Evolutionary conservation across 1,284 basidiomycete species (phyloP).

Genomic region (Trametes pubescens): DNA sequence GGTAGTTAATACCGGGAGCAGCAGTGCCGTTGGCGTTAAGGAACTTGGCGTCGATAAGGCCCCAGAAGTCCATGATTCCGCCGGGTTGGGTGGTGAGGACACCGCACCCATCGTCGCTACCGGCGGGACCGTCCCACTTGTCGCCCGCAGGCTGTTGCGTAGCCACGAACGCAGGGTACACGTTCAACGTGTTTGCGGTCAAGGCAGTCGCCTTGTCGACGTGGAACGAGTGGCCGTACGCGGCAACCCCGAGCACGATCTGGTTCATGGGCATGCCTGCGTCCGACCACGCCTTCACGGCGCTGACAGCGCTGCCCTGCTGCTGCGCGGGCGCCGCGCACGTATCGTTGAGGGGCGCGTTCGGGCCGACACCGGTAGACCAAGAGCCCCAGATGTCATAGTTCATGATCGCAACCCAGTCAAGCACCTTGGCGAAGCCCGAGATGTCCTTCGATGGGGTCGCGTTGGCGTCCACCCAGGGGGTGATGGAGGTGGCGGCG

Average conservation of each 20-base stretch:
- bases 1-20: constrained; percentile 55
- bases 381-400: constrained; percentile 78
- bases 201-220: constrained; percentile 54
- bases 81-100: constrained; percentile 47
- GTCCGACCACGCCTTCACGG: constrained; percentile 75
- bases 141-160: constrained; percentile 58
- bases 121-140: constrained; percentile 58
- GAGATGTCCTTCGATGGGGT: constrained; percentile 70
- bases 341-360: constrained; percentile 82
- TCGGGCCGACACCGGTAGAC: constrained; percentile 67
- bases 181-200: constrained; percentile 38
- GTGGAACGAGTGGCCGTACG: constrained; percentile 74
- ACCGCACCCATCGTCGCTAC: constrained; percentile 62
- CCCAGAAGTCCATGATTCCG: constrained; percentile 68
- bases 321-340: constrained; percentile 70
- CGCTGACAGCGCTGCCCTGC: constrained; percentile 78
- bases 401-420: constrained; percentile 89
- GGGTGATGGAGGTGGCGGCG: constrained; percentile 73
- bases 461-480: constrained; percentile 70
- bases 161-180: constrained; percentile 61
- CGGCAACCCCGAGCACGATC: constrained; percentile 84
- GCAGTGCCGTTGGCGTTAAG: constrained; percentile 60
- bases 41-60: constrained; percentile 61
- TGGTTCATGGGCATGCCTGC: constrained; percentile 84
- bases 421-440: constrained; percentile 73